Evolutionary conservation across 1,284 basidiomycete genomes (phyloP), one percentile per base, ranked within the genome.

Genomic region (Moesziomyces antarcticus): DNA sequence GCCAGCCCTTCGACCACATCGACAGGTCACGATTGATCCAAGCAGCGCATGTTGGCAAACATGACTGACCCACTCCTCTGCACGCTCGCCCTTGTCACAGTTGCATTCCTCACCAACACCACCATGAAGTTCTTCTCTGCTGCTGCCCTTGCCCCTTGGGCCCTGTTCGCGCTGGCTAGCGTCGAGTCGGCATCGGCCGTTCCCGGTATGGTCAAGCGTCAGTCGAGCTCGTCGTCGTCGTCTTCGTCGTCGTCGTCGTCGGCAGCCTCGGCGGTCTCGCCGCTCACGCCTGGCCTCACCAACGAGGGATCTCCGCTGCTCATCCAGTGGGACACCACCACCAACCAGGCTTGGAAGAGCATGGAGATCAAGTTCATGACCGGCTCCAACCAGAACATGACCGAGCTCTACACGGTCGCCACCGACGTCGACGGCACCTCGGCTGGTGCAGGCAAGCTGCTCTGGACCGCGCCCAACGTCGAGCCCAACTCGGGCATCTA

Each of bases 401-500:
- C 89, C 51, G 88, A 88, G 75, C 79, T 93, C 58, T 88, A 74
- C 89, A 90, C 89, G 64, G 88, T 91, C 54, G 87, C 88, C 8
- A 90, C 86, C 5, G 82, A 87, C 10, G 82, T 88, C n/a, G 88
- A 89, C 59, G 92, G 90, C n/a, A 90, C 89, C 61, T 72, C 86
- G 30, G 73, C 78, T 41, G 59, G 64, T 24, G 83, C 85, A 40
- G 85, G 82, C 16, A 84, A 84, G 5, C 90, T 87, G 81, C 82
- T 84, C 35, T 92, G 87, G 80, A 81, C 87, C n/a, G 93, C 92
- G 84, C 93, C 92, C 9, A 78, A 90, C 87, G 92, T 94, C 22
- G 85, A 85, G n/a, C 89, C 89, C 41, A 75, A 74, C 62, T 67
- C 75, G 44, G 60, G 45, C 48, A 76, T 81, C 54, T 77, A 76